phyloP scores from a whole-genome alignment of 2,329 filamentous ascomycete species.

The Kalaharituber pfeilii region DNA sequence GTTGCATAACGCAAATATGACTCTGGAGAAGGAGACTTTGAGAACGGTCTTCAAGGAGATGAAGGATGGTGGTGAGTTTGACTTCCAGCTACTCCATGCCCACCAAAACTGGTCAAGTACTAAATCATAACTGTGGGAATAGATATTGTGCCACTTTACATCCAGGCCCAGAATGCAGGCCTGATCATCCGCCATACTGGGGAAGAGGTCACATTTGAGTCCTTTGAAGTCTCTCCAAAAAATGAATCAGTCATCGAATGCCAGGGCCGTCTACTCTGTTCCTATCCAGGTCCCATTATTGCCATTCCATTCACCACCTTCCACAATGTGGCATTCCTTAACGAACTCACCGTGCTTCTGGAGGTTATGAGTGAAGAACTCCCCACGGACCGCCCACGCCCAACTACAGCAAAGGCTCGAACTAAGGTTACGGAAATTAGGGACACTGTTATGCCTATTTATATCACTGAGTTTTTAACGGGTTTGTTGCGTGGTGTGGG shows the following conservation, averaged over 20 bases:
- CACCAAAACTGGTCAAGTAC: no score
- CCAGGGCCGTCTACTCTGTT: constrained; percentile 29
- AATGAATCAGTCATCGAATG: constrained; percentile 27
- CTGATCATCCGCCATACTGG: constrained; percentile 27
- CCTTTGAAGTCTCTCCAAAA: constrained; percentile 33
- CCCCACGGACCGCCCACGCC: constrained; percentile 11
- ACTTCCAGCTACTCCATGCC: no score
- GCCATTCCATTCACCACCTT: constrained; percentile 23
- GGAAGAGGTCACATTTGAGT: constrained; percentile 26
- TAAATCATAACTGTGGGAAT: not conserved
- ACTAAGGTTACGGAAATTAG: constrained; percentile 28
- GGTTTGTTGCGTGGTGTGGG: constrained; percentile 31
- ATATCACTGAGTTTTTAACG: constrained; percentile 37
- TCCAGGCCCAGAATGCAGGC: constrained; percentile 33
- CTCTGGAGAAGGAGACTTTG: not conserved
- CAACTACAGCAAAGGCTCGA: constrained; percentile 28
- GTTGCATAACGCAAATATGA: not conserved
- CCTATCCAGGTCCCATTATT: constrained; percentile 31
- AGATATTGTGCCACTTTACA: constrained; percentile 28
- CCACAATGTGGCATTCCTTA: constrained; percentile 16
- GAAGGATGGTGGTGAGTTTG: not conserved
- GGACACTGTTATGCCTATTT: constrained; percentile 34
- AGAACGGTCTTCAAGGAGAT: not conserved
- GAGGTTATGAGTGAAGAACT: constrained; percentile 10
- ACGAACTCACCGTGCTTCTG: constrained; percentile 13